A percentile compares a stretch with the other conserved stretches of the same genome.
Evolutionary conservation across 1,284 basidiomycete species (phyloP).

Genomic region (Leucoagaricus sp.): DNA sequence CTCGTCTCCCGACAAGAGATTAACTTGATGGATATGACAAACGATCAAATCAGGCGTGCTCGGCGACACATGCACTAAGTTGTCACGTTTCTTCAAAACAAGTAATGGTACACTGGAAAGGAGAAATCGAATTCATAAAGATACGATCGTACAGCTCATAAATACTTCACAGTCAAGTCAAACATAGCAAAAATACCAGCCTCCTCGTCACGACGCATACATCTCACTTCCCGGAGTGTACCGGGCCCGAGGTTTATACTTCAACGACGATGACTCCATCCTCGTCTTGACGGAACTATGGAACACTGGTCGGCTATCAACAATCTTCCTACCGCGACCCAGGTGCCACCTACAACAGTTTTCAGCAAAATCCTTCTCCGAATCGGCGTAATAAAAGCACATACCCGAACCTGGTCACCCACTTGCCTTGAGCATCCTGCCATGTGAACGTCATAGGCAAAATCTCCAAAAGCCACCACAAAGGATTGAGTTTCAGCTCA

Average conservation of each 20-base stretch:
- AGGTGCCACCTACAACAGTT: slow-evolving; percentile 38
- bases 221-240: slow-evolving; percentile 48
- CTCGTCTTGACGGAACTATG: slow-evolving; percentile 55
- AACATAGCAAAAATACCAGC: background rate
- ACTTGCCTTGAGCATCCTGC: slow-evolving; percentile 42
- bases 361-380: too few relatives aligned
- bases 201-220: slow-evolving; percentile 36
- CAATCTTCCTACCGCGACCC: slow-evolving; percentile 49
- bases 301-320: slow-evolving; percentile 43
- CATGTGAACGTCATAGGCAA: slow-evolving; percentile 42
- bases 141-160: too few relatives aligned
- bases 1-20: too few relatives aligned
- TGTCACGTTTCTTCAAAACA: too few relatives aligned
- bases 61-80: too few relatives aligned
- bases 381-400: slow-evolving; percentile 15
- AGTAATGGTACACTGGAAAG: too few relatives aligned
- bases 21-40: too few relatives aligned
- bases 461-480: slow-evolving; percentile 54
- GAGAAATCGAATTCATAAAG: too few relatives aligned
- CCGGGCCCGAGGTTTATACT: slow-evolving; percentile 52
- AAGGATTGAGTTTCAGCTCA: slow-evolving; percentile 29
- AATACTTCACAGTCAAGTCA: too few relatives aligned
- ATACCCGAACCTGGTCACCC: slow-evolving; percentile 40
- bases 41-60: too few relatives aligned
- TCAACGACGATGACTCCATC: slow-evolving; percentile 39